Base-by-base conservation (phyloP, 805 yeast species). In the Ogataea paradorogensis region DNA sequence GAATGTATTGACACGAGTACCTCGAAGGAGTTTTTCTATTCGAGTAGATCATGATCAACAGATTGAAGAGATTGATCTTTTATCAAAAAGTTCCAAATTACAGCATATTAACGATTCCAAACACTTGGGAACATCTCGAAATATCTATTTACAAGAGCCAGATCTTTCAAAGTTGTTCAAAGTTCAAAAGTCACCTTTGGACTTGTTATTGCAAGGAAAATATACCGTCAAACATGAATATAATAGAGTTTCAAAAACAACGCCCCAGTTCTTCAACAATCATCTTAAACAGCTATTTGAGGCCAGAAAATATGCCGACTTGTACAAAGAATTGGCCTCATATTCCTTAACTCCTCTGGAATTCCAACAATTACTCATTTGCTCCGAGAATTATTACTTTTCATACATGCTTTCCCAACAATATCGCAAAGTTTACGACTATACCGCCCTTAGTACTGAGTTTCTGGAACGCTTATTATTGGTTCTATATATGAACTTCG, bases 301-400 rank as follows among this genome's bases (percentile, higher is more conserved):
- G 14, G 15, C 27, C 22, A 21, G 28, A 13, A 16, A 38, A 27
- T 38, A 31, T 27, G 16, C 32, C 27, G 28, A 18, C 13, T 21
- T 38, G 31, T 38, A 21, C 33, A 22, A 27, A 14, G 28, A 26
- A 16, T 27, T 38, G 20, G 31, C 28, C 20, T 21, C 35, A 7
- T 10, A 26, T 10, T 11, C 42, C 2, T 33, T 38, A 15, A 48
- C 56, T 2, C 53, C 55, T 2, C 20, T 21, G 3, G 63, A 60
- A 46, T 47, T 57, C 24, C 53, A 55, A 28, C 42, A 47, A 18
- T 29, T 59, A n/a, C 27, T 50, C 7, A 43, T 46, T 14, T 24
- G 46, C 11, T 42, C 41, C 15, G 38, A 38, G 8, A 40, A 45
- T 15, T 35, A 43, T 21, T 35, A 49, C 30, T 42, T 50, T n/a